phyloP scores from a whole-genome alignment of 108 stramenopile genomes.

The Poteriospumella lacustris region DNA sequence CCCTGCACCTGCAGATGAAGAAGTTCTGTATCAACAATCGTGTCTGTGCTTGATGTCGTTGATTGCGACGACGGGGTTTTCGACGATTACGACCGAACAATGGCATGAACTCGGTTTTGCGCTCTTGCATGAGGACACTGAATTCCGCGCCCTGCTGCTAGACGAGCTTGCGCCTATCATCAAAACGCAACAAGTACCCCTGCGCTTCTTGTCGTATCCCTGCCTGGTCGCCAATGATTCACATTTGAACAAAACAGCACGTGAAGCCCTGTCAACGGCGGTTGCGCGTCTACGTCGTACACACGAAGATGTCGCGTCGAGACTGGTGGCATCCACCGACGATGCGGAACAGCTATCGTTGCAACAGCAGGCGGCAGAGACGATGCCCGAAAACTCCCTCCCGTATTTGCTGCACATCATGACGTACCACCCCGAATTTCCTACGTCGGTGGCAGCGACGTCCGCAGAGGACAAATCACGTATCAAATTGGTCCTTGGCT shows the following conservation, averaged over 20 bases:
- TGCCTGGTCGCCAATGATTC: conserved; percentile 16
- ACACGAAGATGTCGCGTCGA: not conserved
- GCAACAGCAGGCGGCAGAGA: not conserved
- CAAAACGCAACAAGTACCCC: not conserved
- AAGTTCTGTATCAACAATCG: too few relatives aligned
- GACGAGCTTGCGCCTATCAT: not conserved
- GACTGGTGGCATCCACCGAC: not conserved
- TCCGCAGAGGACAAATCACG: not conserved
- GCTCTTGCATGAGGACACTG: not conserved
- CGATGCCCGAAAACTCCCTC: not conserved
- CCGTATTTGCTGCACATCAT: not conserved
- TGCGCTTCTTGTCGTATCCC: not conserved
- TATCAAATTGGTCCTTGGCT: not conserved
- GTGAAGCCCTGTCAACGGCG: not conserved
- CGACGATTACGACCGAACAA: too few relatives aligned
- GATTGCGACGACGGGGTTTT: too few relatives aligned
- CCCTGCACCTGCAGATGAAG: too few relatives aligned
- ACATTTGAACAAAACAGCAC: too few relatives aligned
- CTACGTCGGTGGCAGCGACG: not conserved
- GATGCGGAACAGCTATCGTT: not conserved
- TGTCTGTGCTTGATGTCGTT: too few relatives aligned
- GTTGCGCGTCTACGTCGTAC: not conserved
- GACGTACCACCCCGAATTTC: conserved; percentile 23
- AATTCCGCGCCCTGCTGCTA: not conserved
- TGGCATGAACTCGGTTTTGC: conserved; percentile 22